Evolutionary conservation across 2,329 filamentous ascomycete genomes (phyloP).

Genomic region (Byssoonygena ceratinophila): DNA sequence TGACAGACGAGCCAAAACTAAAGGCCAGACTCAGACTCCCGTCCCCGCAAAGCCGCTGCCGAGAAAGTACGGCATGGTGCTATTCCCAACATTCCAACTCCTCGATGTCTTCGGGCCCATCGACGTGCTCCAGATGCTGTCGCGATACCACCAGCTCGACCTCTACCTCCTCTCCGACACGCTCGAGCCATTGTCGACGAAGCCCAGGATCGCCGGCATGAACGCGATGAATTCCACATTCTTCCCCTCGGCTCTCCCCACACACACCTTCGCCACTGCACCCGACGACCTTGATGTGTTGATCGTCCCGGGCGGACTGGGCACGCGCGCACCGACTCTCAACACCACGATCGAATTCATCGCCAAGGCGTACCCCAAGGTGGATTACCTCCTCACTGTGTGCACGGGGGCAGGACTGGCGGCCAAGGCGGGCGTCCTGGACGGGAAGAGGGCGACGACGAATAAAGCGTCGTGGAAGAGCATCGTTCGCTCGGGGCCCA

Average conservation of each 20-base stretch:
- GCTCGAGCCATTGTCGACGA: constrained; percentile 27
- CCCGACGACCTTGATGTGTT: constrained; percentile 2
- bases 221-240: constrained; percentile 20
- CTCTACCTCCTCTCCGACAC: constrained; percentile 26
- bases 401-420: constrained; percentile 55
- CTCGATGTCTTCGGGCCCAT: constrained; percentile 39
- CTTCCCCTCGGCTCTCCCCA: constrained; percentile 36
- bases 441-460: constrained; percentile 52
- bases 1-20: too few relatives aligned
- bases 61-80: constrained; percentile 16
- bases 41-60: constrained; percentile 1
- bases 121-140: constrained; percentile 34
- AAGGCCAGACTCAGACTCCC: not conserved
- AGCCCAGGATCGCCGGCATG: constrained; percentile 9
- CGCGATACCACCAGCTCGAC: constrained; percentile 17
- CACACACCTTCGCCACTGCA: constrained; percentile 25
- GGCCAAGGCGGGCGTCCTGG: constrained; percentile 49
- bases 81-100: constrained; percentile 37
- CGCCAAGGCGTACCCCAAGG: constrained; percentile 33
- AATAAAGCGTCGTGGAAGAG: constrained; percentile 51
- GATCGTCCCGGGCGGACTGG: constrained; percentile 35
- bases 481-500: constrained; percentile 40
- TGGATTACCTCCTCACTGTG: constrained; percentile 51
- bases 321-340: constrained; percentile 41
- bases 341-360: constrained; percentile 40